These are phyloP conservation scores for sweet orange (Citrus sinensis) DNA, from an alignment of 345 rosid species.

Conservation along the genomic window DVS_A1.0 CM039163.1:3129501-3130000, in stretches of 20 bases:
- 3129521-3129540: constrained; percentile 69
- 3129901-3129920: neutral
- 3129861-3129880: constrained; percentile 40
- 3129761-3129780: constrained; percentile 75
- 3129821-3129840: constrained; percentile 60
- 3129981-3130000: neutral
- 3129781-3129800: constrained; percentile 78
- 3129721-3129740: constrained; percentile 74
- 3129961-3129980: neutral
- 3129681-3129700: constrained; percentile 44
- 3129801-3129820: constrained; percentile 66
- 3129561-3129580: constrained; percentile 57
- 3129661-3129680: constrained; percentile 7
- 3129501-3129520: constrained; percentile 59
- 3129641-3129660: constrained; percentile 1
- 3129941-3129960: neutral
- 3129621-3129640: constrained; percentile 9
- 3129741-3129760: constrained; percentile 64
- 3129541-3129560: constrained; percentile 43
- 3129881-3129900: neutral
- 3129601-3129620: constrained; percentile 40
- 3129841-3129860: constrained; percentile 55
- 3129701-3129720: constrained; percentile 59
- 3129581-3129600: constrained; percentile 64
- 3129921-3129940: neutral